Evolutionary conservation across 1,284 basidiomycete genomes (phyloP).

Genomic region (Fomitiporia mediterranea): DNA sequence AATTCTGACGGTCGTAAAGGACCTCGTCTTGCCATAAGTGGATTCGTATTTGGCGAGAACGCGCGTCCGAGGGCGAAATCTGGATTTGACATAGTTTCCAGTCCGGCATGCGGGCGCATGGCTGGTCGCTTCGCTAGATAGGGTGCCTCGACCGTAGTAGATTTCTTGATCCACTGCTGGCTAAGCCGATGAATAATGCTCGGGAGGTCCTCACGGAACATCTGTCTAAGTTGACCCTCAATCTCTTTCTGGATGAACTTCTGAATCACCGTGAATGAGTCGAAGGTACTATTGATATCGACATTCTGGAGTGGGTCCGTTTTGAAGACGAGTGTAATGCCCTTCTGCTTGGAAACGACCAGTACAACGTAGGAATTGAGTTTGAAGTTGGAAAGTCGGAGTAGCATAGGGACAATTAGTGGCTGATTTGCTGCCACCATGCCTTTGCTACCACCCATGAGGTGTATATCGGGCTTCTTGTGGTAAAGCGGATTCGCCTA

Average conservation of each 20-base stretch:
- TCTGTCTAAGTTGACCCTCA: conserved; percentile 93
- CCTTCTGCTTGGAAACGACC: conserved; percentile 94
- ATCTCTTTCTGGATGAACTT: conserved; percentile 97
- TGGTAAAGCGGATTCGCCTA: conserved; percentile 95
- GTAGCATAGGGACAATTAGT: conserved; percentile 95
- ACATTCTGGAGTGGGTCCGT: conserved; percentile 98
- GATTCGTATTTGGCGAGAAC: background rate
- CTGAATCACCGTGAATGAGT: conserved; percentile 96
- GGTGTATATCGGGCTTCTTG: conserved; percentile 77
- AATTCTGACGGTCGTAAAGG: background rate
- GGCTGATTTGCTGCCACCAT: conserved; percentile 92
- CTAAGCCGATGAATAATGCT: conserved; percentile 95
- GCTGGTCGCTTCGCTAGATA: conserved; percentile 53
- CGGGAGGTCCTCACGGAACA: conserved; percentile 97
- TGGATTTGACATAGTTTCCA: conserved; percentile 32
- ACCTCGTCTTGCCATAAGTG: background rate
- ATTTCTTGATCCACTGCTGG: conserved; percentile 83
- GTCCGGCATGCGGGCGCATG: conserved; percentile 29
- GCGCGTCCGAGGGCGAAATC: conserved; percentile 22
- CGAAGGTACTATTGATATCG: conserved; percentile 96
- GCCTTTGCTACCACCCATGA: conserved; percentile 69
- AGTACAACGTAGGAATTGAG: conserved; percentile 96
- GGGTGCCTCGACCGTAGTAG: conserved; percentile 75
- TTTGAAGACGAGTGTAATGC: conserved; percentile 99
- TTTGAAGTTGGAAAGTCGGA: conserved; percentile 92